Conservation (phyloP, 805 yeast genomes). For the Yueomyces sinensis region DNA sequence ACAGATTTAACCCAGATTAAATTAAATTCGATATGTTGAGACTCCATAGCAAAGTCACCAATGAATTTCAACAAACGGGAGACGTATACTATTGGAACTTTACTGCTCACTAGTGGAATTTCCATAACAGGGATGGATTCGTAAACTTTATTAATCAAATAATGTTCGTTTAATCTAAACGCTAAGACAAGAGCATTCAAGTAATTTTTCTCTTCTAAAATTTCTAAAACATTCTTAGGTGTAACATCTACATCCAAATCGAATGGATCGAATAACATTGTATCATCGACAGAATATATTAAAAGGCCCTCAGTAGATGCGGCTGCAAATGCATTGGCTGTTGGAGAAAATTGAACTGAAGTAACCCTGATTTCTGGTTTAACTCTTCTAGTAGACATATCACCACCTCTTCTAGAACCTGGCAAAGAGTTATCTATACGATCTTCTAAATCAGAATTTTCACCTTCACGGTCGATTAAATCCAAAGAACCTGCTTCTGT, state of each 20-base stretch:
- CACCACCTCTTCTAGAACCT: conserved; percentile 73
- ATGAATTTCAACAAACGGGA: conserved; percentile 54
- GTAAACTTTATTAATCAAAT: conserved; percentile 58
- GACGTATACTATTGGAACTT: conserved; percentile 66
- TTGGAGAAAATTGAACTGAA: conserved; percentile 72
- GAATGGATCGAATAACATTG: conserved; percentile 78
- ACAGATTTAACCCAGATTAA: conserved; percentile 67
- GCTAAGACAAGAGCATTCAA: conserved; percentile 82
- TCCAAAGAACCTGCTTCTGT: conserved; percentile 83
- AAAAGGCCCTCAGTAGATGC: conserved; percentile 91
- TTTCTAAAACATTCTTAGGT: conserved; percentile 56
- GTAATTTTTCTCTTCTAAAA: conserved; percentile 42
- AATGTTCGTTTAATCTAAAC: conserved; percentile 75
- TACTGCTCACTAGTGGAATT: conserved; percentile 50
- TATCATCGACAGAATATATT: conserved; percentile 66
- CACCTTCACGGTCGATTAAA: conserved; percentile 74
- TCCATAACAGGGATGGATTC: conserved; percentile 64
- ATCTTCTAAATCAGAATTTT: conserved; percentile 74
- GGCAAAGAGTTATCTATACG: conserved; percentile 67
- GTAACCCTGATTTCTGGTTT: conserved; percentile 80
- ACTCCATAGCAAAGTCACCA: conserved; percentile 50
- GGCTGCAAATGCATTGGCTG: conserved; percentile 82
- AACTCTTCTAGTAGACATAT: conserved; percentile 57
- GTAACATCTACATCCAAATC: conserved; percentile 90
- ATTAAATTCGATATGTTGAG: conserved; percentile 77